A percentile compares a stretch with the other conserved stretches of the same genome.
Conservation (phyloP, 2,329 filamentous ascomycete genomes). For the Acrocalymma vagum region DNA sequence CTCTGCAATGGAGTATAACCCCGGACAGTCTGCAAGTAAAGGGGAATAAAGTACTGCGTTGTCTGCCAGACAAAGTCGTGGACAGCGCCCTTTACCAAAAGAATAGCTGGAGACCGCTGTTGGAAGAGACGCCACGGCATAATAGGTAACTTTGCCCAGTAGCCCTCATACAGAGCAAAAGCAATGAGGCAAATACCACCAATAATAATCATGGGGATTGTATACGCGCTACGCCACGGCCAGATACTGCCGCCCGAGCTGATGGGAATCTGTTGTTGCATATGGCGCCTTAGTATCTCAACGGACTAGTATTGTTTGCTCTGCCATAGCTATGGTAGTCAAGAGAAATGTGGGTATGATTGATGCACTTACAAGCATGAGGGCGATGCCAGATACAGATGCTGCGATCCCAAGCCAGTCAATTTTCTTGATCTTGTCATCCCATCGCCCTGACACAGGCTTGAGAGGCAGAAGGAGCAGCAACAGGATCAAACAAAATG, state of each 20-base stretch:
- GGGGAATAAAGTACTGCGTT: constrained; percentile 48
- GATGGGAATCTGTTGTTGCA: constrained; percentile 3
- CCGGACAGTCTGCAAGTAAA: constrained; percentile 34
- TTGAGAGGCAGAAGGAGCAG: constrained; percentile 2
- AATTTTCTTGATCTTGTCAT: constrained; percentile 5
- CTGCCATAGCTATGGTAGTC: no score
- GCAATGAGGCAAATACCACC: constrained; percentile 8
- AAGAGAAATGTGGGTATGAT: no score
- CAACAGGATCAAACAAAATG: neutral
- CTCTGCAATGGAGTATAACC: constrained; percentile 28
- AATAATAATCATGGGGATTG: constrained; percentile 7
- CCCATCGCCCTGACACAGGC: constrained; percentile 1
- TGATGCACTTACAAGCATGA: constrained; percentile 1
- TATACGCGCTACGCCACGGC: constrained; percentile 5
- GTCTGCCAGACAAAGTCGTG: constrained; percentile 59
- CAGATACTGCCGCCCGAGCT: constrained; percentile 7
- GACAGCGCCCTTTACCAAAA: constrained; percentile 1
- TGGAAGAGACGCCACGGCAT: constrained; percentile 8
- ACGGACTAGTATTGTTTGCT: no score
- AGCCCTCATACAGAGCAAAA: constrained; percentile 6
- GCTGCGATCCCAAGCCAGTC: constrained; percentile 6
- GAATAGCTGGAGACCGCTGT: constrained; percentile 1
- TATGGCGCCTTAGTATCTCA: no score
- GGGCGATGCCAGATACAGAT: constrained; percentile 2
- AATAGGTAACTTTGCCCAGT: constrained; percentile 1